Conservation (phyloP, 2,329 filamentous ascomycete genomes). For the Emydomyces testavorans region DNA sequence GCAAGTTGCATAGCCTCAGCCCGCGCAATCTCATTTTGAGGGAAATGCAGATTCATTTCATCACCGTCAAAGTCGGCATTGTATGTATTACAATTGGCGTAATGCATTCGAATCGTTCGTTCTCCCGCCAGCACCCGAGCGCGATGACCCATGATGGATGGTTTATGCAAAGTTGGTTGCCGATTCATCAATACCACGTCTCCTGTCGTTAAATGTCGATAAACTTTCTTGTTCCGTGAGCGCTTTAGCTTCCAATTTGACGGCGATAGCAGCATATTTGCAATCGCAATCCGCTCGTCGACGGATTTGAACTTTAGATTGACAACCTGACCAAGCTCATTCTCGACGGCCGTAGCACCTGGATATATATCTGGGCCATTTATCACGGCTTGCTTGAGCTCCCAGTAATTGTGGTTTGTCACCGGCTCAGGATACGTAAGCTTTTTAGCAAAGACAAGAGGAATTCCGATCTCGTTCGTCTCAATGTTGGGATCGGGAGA, state of each 20-base stretch:
- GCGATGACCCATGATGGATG: slow-evolving; percentile 96
- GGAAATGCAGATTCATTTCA: slow-evolving; percentile 99
- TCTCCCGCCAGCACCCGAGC: slow-evolving; percentile 86
- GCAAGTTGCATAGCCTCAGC: slow-evolving; percentile 88
- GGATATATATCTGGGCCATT: slow-evolving; percentile 93
- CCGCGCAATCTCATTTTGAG: slow-evolving; percentile 87
- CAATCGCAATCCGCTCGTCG: slow-evolving; percentile 77
- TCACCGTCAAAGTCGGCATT: slow-evolving; percentile 99
- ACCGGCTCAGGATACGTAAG: slow-evolving; percentile 95
- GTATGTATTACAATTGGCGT: slow-evolving; percentile 98
- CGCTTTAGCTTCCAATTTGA: slow-evolving; percentile 63
- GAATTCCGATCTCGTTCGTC: slow-evolving; percentile 96
- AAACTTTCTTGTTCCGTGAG: slow-evolving; percentile 85
- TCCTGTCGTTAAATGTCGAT: slow-evolving; percentile 88
- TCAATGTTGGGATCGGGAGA: slow-evolving; percentile 98
- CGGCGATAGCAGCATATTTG: slow-evolving; percentile 83
- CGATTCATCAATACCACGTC: slow-evolving; percentile 98
- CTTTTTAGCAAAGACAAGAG: slow-evolving; percentile 93
- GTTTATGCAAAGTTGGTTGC: slow-evolving; percentile 94
- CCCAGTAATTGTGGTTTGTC: slow-evolving; percentile 91
- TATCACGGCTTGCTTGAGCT: slow-evolving; percentile 89
- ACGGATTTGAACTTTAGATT: slow-evolving; percentile 75
- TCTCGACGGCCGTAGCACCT: slow-evolving; percentile 86
- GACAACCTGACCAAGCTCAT: slow-evolving; percentile 84
- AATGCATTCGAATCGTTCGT: slow-evolving; percentile 98